phyloP scores from a whole-genome alignment of 305 asterid genomes.

The Solanum hybrid region DNA sequence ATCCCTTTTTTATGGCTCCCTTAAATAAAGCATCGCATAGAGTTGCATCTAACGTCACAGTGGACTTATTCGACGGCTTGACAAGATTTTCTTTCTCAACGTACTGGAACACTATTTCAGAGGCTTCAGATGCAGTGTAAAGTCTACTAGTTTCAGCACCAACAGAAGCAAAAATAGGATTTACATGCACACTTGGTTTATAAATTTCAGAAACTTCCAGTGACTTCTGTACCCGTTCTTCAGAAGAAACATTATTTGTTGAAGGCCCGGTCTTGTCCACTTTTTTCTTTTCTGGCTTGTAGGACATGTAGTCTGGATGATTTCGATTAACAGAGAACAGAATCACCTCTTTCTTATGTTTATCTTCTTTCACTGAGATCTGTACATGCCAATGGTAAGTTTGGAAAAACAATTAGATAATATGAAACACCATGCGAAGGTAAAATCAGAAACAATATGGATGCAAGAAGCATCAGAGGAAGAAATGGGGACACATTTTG shows the following conservation, averaged over 20 bases:
- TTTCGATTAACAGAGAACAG: conserved; percentile 58
- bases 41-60: conserved; percentile 61
- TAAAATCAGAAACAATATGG: background rate
- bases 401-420: conserved; percentile 5
- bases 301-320: conserved; percentile 67
- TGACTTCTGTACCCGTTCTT: conserved; percentile 36
- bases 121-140: conserved; percentile 70
- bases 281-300: conserved; percentile 76
- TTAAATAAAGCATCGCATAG: conserved; percentile 86
- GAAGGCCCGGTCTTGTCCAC: conserved; percentile 47
- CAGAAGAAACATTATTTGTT: conserved; percentile 24
- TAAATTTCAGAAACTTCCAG: conserved; percentile 72
- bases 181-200: conserved; percentile 77
- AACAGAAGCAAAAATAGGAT: conserved; percentile 57
- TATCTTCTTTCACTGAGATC: conserved; percentile 89
- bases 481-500: background rate
- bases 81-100: conserved; percentile 78
- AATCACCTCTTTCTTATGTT: conserved; percentile 69
- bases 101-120: conserved; percentile 66
- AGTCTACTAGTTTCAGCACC: conserved; percentile 60
- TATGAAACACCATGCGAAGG: background rate
- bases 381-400: conserved; percentile 31
- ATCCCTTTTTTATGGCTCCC: conserved; percentile 88
- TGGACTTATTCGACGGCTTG: conserved; percentile 53
- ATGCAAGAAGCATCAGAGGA: background rate